phyloP scores from a whole-genome alignment of 179 eudicot species.

The Heliamphora pulchella region DNA sequence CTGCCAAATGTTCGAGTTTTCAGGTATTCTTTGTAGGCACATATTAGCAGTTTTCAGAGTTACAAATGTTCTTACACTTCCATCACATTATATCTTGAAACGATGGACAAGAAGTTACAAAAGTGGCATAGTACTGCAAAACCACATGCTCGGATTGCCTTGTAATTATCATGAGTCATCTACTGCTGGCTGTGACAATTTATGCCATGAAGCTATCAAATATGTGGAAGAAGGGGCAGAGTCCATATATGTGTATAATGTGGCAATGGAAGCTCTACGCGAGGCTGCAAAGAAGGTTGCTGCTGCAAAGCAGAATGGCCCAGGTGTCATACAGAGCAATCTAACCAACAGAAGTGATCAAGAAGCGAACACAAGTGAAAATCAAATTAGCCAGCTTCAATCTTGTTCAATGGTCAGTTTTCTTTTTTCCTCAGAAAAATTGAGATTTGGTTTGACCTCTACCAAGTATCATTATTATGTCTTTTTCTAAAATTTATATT shows the following conservation, averaged over 20 bases:
- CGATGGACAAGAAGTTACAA: conserved; percentile 21
- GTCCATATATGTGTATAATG: conserved; percentile 12
- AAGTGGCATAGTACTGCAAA: conserved; percentile 14
- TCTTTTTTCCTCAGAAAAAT: conserved; percentile 1
- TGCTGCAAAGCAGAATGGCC: conserved; percentile 13
- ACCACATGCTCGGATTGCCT: conserved; percentile 3
- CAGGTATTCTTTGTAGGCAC: conserved; percentile 24
- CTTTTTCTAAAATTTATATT: background rate
- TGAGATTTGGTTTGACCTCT: background rate
- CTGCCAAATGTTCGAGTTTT: conserved; percentile 23
- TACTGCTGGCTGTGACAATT: background rate
- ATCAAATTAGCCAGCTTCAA: background rate
- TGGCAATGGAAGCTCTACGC: conserved; percentile 19
- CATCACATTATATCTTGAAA: conserved; percentile 19
- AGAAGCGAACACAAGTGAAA: conserved; percentile 8
- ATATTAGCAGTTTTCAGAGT: conserved; percentile 21
- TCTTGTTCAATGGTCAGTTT: conserved; percentile 16
- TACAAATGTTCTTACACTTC: conserved; percentile 19
- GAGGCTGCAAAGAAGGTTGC: conserved; percentile 21
- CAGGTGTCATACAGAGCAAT: conserved; percentile 13
- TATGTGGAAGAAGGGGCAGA: conserved; percentile 22
- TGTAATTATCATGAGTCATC: conserved; percentile 15
- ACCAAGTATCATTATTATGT: background rate
- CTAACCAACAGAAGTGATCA: conserved; percentile 7
- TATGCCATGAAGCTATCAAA: conserved; percentile 18